These are phyloP conservation scores for Beauveria pseudobassiana DNA, from an alignment of 2,329 filamentous ascomycete genomes.

Conservation along the genomic window DNA sequence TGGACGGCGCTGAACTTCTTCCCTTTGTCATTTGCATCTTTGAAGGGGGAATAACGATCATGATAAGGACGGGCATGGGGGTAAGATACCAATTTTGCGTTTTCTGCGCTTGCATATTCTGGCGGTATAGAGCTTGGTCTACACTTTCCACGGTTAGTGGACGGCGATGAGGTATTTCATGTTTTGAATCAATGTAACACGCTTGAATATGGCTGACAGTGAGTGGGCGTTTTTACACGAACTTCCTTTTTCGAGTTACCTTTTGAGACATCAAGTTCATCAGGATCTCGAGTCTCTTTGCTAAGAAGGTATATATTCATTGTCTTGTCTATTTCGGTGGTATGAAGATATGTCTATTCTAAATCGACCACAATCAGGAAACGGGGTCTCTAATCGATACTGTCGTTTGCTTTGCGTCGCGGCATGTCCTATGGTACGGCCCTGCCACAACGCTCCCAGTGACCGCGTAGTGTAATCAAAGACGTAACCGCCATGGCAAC, in stretches of 20 bases:
- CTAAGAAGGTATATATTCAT: background rate
- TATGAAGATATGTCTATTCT: background rate
- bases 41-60: background rate
- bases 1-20: conserved; percentile 39
- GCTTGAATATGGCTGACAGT: background rate
- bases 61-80: background rate
- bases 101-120: background rate
- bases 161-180: background rate
- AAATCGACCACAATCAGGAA: background rate
- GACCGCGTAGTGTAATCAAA: conserved; percentile 49
- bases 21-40: background rate
- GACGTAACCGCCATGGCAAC: conserved; percentile 55
- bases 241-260: background rate
- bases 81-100: background rate
- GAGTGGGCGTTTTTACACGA: background rate
- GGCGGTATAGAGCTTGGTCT: background rate
- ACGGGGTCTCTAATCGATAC: too few relatives aligned
- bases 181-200: background rate
- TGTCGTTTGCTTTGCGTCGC: too few relatives aligned
- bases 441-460: conserved; percentile 47
- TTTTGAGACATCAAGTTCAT: background rate
- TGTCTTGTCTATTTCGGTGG: background rate
- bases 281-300: background rate
- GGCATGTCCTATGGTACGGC: background rate
- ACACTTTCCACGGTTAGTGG: background rate